phyloP scores from a whole-genome alignment of 108 stramenopile species.

The Licmophora abbreviata region DNA sequence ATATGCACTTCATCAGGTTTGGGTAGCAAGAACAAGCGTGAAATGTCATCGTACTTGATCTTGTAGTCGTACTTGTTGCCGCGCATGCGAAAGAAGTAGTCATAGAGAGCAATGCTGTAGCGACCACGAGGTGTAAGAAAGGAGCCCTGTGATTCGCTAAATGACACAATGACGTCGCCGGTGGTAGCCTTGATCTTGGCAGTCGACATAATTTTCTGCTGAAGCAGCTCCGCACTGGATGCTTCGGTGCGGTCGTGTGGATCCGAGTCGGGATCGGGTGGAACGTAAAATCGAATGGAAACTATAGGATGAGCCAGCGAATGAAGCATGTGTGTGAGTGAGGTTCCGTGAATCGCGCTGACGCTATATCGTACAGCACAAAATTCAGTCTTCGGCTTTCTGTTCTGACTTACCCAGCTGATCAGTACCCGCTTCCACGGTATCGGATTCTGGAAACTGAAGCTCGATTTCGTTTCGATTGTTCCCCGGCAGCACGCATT shows the following conservation, averaged over 20 bases:
- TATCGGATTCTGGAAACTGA: conserved; percentile 85
- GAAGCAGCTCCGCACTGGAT: conserved; percentile 71
- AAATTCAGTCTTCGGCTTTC: no score
- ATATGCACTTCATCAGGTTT: conserved; percentile 90
- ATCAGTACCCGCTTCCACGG: conserved; percentile 81
- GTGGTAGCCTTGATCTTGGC: conserved; percentile 87
- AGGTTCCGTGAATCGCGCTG: no score
- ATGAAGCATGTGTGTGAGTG: not conserved
- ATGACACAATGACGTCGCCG: conserved; percentile 86
- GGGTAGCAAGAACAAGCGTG: conserved; percentile 88
- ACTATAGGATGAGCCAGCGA: conserved; percentile 20
- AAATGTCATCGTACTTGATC: conserved; percentile 95
- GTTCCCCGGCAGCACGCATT: conserved; percentile 87
- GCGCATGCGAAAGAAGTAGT: conserved; percentile 81
- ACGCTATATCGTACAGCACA: no score
- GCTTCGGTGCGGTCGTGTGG: conserved; percentile 60
- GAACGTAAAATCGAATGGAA: conserved; percentile 89
- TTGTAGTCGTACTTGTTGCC: conserved; percentile 98
- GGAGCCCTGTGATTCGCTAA: conserved; percentile 86
- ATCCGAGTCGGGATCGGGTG: conserved; percentile 83
- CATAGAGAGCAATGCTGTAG: conserved; percentile 92
- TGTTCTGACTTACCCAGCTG: conserved; percentile 58
- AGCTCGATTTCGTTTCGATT: conserved; percentile 87
- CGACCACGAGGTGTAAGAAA: conserved; percentile 97
- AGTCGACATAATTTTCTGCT: conserved; percentile 64